Evolutionary conservation across 768 basidiomycete genomes (phyloP).

Genomic region (Suillus ampliporus): DNA sequence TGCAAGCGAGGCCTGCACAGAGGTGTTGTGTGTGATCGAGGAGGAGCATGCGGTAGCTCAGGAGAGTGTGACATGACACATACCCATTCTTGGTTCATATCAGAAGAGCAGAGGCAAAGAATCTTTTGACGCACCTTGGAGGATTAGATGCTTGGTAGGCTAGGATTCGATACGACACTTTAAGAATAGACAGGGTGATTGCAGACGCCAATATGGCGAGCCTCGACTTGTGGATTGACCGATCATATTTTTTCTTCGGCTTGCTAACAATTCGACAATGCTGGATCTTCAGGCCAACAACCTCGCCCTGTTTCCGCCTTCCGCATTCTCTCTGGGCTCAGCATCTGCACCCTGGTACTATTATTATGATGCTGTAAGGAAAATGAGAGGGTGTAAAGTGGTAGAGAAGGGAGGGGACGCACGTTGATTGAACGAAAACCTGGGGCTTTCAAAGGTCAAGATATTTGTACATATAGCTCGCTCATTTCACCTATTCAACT

Average conservation of each 20-base stretch:
- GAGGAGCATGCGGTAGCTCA: conserved; percentile 31
- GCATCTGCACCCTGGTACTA: conserved; percentile 7
- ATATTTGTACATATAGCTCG: conserved; percentile 16
- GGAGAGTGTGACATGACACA: conserved; percentile 33
- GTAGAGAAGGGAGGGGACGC: neutral
- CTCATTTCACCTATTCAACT: too few species aligned
- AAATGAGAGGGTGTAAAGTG: neutral
- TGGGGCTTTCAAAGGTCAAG: conserved; percentile 19
- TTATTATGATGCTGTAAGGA: neutral
- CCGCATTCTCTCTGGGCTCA: neutral
- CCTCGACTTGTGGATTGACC: neutral
- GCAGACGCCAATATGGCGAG: neutral
- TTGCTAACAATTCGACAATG: neutral
- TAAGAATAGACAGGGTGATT: neutral
- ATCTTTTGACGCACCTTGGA: conserved; percentile 24
- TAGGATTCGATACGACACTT: conserved; percentile 4
- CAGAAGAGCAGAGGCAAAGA: neutral
- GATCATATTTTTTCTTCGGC: conserved; percentile 2
- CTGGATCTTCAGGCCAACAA: neutral
- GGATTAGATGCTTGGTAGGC: conserved; percentile 9
- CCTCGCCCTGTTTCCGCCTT: neutral
- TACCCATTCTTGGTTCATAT: conserved; percentile 29
- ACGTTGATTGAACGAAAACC: conserved; percentile 7
- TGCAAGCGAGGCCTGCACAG: conserved; percentile 24
- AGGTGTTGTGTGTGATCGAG: conserved; percentile 28